Base-by-base conservation (phyloP, 2,329 filamentous ascomycete genomes). In the Colletotrichum graminicola region DNA sequence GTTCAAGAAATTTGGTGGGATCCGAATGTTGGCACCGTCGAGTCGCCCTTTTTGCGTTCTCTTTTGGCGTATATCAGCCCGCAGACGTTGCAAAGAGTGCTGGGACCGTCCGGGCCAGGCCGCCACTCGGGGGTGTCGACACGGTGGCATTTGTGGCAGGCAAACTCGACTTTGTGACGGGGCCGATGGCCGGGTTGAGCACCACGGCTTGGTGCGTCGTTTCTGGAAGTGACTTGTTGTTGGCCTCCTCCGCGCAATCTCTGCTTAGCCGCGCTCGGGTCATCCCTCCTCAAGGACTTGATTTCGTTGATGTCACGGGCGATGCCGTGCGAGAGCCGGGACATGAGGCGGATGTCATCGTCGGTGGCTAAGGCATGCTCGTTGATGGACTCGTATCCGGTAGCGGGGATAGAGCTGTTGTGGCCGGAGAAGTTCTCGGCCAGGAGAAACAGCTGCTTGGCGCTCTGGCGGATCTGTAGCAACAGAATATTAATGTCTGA, bases 41-140 rank as follows among this genome's bases (percentile, higher is more conserved):
- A 64, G 41, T 59, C 68, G 34, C 67, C 65, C 32, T 71, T 68
- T 55, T 74, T 74, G 12, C 72, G 73, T 49, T 74, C 64, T 12
- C 75, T 73, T 64, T 78, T 78, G 21, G 77, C 77, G 65, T 77
- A 78, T 21, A 78, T 90, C 74, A 93, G 82, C 51, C 91, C 91
- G 76, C 91, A 93, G 11, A 92, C 91, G 81, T 93, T 93, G 81
- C 91, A 93, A 49, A 93, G 82, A 8, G 91, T 93, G 73, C 91
- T 85, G 54, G 91, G 91, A 56, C 91, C 91, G 77, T 93, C 91
- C n/a, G 91, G 91, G 41, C 91, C 91, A 76, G 90, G 85, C 71
- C 91, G 87, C 91, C 91, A 93, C 83, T 93, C 91, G 26, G 91
- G 91, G n/a, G 91, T 93, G 79, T 93, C 91, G 52, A 90, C 90